These are phyloP conservation scores for Pseudogymnoascus sp. DNA, from an alignment of 2,329 filamentous ascomycete species.

Conservation along the genomic window DNA sequence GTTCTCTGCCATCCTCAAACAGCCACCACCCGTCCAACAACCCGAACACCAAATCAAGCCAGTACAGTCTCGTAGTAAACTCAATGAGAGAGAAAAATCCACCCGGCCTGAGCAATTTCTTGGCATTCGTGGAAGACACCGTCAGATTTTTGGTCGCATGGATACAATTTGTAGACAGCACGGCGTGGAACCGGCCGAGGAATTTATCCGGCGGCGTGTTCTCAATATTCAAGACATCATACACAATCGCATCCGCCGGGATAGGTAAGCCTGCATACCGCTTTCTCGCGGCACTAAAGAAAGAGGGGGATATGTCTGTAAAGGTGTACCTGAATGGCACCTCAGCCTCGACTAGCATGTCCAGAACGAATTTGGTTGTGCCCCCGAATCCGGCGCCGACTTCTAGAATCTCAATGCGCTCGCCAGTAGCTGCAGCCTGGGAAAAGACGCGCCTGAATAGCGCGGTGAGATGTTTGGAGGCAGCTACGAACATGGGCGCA, in stretches of 20 bases:
- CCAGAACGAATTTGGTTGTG: slow-evolving; percentile 29
- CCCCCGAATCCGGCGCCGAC: slow-evolving; percentile 33
- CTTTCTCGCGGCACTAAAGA: slow-evolving; percentile 19
- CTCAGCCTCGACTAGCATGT: slow-evolving; percentile 19
- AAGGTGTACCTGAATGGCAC: slow-evolving; percentile 32
- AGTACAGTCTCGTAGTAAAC: slow-evolving; percentile 17
- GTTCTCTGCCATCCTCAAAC: slow-evolving; percentile 17
- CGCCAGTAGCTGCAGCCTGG: neutral
- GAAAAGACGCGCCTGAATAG: slow-evolving; percentile 12
- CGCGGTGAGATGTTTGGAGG: slow-evolving; percentile 10
- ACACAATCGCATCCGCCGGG: slow-evolving; percentile 10
- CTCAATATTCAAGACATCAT: slow-evolving; percentile 13
- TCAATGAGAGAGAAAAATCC: slow-evolving; percentile 17
- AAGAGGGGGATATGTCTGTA: slow-evolving; percentile 32
- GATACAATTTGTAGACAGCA: slow-evolving; percentile 19
- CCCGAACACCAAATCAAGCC: slow-evolving; percentile 21
- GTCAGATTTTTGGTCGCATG: slow-evolving; percentile 15
- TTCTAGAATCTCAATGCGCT: slow-evolving; percentile 33
- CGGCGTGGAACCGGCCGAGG: slow-evolving; percentile 13
- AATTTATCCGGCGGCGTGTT: slow-evolving; percentile 9
- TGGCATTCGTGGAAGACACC: slow-evolving; percentile 11
- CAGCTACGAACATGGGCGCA: slow-evolving; percentile 17
- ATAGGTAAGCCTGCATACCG: slow-evolving; percentile 2
- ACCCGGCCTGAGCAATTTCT: slow-evolving; percentile 9
- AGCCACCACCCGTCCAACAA: slow-evolving; percentile 21